Base-by-base conservation (phyloP, 2,329 filamentous ascomycete species). In the Pleomassaria siparia region DNA sequence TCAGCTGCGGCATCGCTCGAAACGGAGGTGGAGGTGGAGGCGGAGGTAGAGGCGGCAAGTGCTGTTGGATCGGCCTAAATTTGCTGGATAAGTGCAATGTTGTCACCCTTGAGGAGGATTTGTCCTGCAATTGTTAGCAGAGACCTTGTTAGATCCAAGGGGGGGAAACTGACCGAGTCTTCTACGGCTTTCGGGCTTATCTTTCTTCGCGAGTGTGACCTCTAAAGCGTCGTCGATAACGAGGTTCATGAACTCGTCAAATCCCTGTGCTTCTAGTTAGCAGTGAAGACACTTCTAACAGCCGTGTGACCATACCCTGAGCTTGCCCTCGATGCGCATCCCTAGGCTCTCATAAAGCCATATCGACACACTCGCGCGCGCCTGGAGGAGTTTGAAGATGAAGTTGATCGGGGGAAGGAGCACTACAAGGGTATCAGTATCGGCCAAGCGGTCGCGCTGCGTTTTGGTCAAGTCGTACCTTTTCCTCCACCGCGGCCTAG, bases 181-280 rank as follows among this genome's bases (percentile, higher is more conserved):
- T 72, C 89, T 85, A 70, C 91, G 82, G 58, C 83, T 85, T 74
- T 95, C 91, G 58, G 86, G 84, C 33, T 79, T 71, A 59, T 88
- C 86, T 78, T 95, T 95, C 54, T 88, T 91, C 46, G 89, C 79
- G 67, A 90, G 82, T 71, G 86, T 88, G 36, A 99, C 91, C 74
- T 97, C 92, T 47, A 96, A 84, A 24, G 94, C 94, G 62, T 99
- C 91, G 67, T 99, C 94, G 58, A 96, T 82, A 30, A 97, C 94
- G 41, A 99, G 79, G 76, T 99, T 99, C 91, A 99, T 96, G 76
- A 97, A 99, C 74, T 99, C 94, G 71, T 99, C 94, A 60, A 99
- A 99, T 12, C 94, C 91, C 91, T 96, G 53, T 29, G 28, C 54
- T 21, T 3, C 37, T n/a, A 20, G 43, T 68, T 41, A 69, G 54